These are phyloP conservation scores for Phytophthora quininea DNA, from an alignment of 352 stramenopile species.

Conservation along the genomic window DNA sequence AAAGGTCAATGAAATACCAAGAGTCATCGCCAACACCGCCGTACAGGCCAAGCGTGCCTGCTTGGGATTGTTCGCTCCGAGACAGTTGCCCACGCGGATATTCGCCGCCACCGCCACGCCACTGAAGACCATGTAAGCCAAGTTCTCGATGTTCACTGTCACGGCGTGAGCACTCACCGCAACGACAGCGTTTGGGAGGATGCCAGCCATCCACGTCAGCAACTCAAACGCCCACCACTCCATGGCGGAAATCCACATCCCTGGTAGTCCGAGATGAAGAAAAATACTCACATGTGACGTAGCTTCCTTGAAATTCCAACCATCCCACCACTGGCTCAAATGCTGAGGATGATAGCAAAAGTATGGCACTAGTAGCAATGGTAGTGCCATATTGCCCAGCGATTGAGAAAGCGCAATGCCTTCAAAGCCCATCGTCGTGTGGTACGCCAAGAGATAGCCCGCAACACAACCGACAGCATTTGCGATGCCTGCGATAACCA, in stretches of 20 bases:
- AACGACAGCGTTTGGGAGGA: constrained; percentile 49
- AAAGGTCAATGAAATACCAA: constrained; percentile 38
- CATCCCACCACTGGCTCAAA: constrained; percentile 49
- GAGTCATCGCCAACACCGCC: constrained; percentile 35
- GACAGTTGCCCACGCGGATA: constrained; percentile 66
- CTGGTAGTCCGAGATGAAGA: constrained; percentile 52
- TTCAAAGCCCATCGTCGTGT: constrained; percentile 59
- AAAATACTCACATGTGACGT: constrained; percentile 49
- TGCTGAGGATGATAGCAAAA: constrained; percentile 48
- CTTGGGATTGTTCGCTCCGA: constrained; percentile 52
- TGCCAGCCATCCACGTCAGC: constrained; percentile 40
- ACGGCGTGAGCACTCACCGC: constrained; percentile 58
- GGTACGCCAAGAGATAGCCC: constrained; percentile 75
- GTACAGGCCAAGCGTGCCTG: constrained; percentile 50
- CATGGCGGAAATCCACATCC: constrained; percentile 61
- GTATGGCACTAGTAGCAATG: constrained; percentile 56
- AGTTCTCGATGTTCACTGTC: constrained; percentile 62
- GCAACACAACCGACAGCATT: constrained; percentile 69
- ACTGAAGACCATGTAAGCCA: constrained; percentile 73
- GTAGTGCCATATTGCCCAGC: constrained; percentile 42
- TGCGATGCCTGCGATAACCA: constrained; percentile 60
- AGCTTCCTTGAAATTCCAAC: constrained; percentile 43
- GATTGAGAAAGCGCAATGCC: constrained; percentile 63
- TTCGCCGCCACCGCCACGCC: constrained; percentile 58
- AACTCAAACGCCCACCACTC: constrained; percentile 63